A percentile compares a stretch with the other conserved stretches of the same genome.
Conservation (phyloP, 257 asterid species). For the Scutellaria baicalensis region DNA sequence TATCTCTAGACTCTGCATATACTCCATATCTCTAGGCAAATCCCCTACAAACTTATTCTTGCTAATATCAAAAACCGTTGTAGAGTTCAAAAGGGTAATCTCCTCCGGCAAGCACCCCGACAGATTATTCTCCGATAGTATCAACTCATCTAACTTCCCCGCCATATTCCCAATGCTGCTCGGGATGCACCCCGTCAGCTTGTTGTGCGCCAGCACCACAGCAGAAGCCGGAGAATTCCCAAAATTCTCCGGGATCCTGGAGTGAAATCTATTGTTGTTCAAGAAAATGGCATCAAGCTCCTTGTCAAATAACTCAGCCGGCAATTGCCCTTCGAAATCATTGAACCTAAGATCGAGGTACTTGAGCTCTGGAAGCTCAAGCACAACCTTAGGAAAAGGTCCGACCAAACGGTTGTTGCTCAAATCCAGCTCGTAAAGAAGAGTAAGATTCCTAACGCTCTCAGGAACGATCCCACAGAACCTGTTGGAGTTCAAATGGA, state of each 20-base stretch:
- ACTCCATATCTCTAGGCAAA: conserved; percentile 38
- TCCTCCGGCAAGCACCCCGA: conserved; percentile 64
- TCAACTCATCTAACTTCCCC: conserved; percentile 35
- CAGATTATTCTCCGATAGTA: conserved; percentile 28
- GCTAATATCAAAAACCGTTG: conserved; percentile 37
- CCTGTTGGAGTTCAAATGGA: conserved; percentile 80
- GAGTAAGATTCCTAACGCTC: conserved; percentile 27
- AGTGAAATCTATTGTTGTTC: conserved; percentile 46
- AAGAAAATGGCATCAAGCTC: conserved; percentile 46
- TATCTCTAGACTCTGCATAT: conserved; percentile 35
- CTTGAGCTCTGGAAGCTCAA: conserved; percentile 47
- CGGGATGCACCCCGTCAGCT: conserved; percentile 51
- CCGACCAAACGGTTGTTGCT: conserved; percentile 95
- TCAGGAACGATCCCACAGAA: conserved; percentile 77
- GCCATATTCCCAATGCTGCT: conserved; percentile 47
- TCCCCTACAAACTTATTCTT: conserved; percentile 38
- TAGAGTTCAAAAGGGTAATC: conserved; percentile 28
- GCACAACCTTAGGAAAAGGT: conserved; percentile 54
- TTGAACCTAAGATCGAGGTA: conserved; percentile 76
- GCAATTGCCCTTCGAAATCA: conserved; percentile 75
- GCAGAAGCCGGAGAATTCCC: conserved; percentile 60
- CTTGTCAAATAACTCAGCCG: conserved; percentile 41
- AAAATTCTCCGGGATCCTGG: conserved; percentile 41
- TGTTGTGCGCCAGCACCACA: conserved; percentile 42
- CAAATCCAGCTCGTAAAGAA: conserved; percentile 62